These are phyloP conservation scores for Suhomyces sp. DNA, from an alignment of 805 yeast species.

Conservation along the genomic window DNA sequence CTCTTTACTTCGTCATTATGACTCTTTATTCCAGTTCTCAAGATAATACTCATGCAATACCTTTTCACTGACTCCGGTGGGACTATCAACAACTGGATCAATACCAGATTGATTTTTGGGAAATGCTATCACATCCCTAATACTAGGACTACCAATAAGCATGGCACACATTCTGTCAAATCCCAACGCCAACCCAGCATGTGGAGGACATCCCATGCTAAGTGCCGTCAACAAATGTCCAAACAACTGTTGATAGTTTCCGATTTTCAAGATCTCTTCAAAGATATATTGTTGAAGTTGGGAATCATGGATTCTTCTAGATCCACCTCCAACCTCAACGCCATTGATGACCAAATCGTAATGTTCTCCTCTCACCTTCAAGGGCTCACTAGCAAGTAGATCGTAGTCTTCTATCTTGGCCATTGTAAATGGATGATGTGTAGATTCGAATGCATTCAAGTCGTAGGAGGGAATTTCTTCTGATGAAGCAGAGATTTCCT, in stretches of 20 bases:
- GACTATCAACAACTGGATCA: conserved; percentile 87
- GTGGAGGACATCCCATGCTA: conserved; percentile 95
- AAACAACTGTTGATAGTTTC: conserved; percentile 61
- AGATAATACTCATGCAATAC: conserved; percentile 59
- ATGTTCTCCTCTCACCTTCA: conserved; percentile 80
- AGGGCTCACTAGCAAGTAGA: conserved; percentile 51
- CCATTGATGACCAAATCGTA: conserved; percentile 94
- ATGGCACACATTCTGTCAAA: conserved; percentile 92
- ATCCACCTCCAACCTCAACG: conserved; percentile 96
- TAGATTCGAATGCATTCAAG: conserved; percentile 51
- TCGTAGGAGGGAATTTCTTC: conserved; percentile 64
- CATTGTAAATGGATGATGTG: conserved; percentile 99
- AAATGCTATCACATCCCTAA: conserved; percentile 92
- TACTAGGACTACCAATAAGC: conserved; percentile 72
- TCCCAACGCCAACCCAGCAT: conserved; percentile 95
- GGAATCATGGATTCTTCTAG: conserved; percentile 90
- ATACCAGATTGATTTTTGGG: conserved; percentile 90
- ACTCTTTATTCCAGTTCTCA: no score
- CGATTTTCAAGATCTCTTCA: conserved; percentile 58
- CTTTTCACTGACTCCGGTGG: conserved; percentile 57
- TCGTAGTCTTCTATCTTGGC: conserved; percentile 68
- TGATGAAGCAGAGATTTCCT: conserved; percentile 34
- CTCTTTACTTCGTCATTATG: no score
- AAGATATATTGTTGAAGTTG: conserved; percentile 73
- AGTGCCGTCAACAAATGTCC: conserved; percentile 85